Percentiles rank a stretch among this genome's conserved stretches.
phyloP scores from a whole-genome alignment of 805 yeast genomes.

The Yarrowia osloensis region DNA sequence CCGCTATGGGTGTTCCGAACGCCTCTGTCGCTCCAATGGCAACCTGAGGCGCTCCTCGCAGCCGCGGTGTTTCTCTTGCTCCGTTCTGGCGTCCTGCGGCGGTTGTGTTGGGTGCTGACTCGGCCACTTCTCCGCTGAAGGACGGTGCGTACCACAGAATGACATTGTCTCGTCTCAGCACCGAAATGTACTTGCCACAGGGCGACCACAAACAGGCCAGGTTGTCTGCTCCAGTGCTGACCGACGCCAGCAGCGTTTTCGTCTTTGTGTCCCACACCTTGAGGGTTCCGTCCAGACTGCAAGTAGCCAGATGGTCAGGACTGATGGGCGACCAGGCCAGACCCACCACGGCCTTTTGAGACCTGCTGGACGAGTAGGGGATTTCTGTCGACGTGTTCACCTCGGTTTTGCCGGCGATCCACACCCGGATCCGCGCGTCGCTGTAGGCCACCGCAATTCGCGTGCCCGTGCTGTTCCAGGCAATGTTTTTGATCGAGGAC shows the following conservation, averaged over 20 bases:
- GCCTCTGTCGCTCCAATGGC: neutral
- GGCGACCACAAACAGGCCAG: constrained; percentile 46
- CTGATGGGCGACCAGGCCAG: constrained; percentile 54
- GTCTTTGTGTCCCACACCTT: constrained; percentile 50
- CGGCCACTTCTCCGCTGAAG: constrained; percentile 38
- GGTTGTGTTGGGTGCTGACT: neutral
- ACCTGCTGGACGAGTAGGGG: constrained; percentile 38
- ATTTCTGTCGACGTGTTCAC: constrained; percentile 42
- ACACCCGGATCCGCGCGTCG: constrained; percentile 41
- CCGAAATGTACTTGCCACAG: constrained; percentile 52
- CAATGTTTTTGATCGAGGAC: constrained; percentile 31
- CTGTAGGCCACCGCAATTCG: constrained; percentile 40
- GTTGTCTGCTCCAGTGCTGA: constrained; percentile 39
- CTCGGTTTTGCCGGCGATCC: constrained; percentile 46
- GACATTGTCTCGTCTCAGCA: constrained; percentile 33
- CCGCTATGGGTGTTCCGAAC: constrained; percentile 28
- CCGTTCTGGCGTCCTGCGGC: neutral
- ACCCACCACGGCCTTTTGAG: constrained; percentile 47
- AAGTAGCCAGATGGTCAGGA: constrained; percentile 52
- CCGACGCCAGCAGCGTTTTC: constrained; percentile 43
- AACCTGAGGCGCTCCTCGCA: neutral
- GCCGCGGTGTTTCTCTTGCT: neutral
- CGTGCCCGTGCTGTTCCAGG: constrained; percentile 42
- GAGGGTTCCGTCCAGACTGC: constrained; percentile 51
- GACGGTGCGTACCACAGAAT: constrained; percentile 39